Base-by-base conservation (phyloP, 2,329 filamentous ascomycete genomes). In the Fusarium tanahbumbuense region DNA sequence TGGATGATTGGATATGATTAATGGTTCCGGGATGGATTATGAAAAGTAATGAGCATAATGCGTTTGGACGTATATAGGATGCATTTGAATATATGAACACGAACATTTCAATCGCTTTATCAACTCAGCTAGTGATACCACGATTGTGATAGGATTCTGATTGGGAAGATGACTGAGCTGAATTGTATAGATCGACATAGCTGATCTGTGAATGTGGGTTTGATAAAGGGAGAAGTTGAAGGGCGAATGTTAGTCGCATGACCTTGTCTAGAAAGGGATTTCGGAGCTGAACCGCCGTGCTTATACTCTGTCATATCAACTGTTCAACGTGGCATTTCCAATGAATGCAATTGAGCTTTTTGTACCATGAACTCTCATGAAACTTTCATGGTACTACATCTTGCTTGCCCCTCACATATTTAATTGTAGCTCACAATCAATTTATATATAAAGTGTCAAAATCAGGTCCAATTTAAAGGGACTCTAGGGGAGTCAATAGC, bases 21-120 rank as follows among this genome's bases (percentile, higher is more conserved):
- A 50, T 57, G 52, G 55, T 52, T 30, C 37, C 5, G 25, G 7
- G 49, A 56, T 30, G 28, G 20, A 70, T 60, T n/a, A 60, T 45
- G 56, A 57, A 44, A 60, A 32, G 40, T 47, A 52, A 55, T 57
- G 47, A 30, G n/a, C 18, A 56, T 27, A 40, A 40, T 41, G 46
- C 23, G n/a, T 34, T 5, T 42, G 28, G 52, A 42, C 27, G 37
- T 30, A 41, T n/a, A 55, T 22, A 52, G 22, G 40, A 50, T 23
- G 49, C 12, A 40, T 41, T 15, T 42, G 30, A 45, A 44, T 64
- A 59, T 18, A 68, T 49, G 27, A 34, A 27, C 18, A 68, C 41
- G 30, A 50, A 30, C 46, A 62, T 25, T 53, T 23, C 2, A 28
- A 27, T 3, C 41, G 13, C 16, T 53, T 37, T 13, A 22, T 7